A percentile compares a stretch with the other conserved stretches of the same genome.
Conservation (phyloP, 345 rosid species). For the Rhodamnia rubescens region DNA sequence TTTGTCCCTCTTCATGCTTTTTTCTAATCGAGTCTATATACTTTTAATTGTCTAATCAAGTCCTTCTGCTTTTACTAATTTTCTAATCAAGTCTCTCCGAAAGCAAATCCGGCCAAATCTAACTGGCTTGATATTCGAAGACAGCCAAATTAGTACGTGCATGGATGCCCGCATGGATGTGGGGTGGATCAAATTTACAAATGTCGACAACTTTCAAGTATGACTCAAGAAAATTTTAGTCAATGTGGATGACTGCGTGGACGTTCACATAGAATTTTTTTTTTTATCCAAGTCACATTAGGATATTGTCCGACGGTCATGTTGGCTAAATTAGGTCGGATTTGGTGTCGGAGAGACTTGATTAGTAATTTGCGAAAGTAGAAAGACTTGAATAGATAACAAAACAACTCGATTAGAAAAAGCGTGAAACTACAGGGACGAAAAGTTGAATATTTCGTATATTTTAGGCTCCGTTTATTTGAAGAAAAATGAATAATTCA, state of each 20-base stretch:
- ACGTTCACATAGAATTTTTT: background rate
- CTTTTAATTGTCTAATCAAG: background rate
- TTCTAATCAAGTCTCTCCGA: background rate
- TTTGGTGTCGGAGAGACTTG: background rate
- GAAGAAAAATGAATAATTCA: no score
- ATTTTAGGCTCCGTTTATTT: no score
- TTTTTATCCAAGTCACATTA: background rate
- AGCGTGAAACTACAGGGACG: background rate
- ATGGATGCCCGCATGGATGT: background rate
- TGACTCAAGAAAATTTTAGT: background rate
- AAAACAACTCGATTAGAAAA: background rate
- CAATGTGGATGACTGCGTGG: background rate
- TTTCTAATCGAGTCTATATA: accelerated
- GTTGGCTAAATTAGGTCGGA: background rate
- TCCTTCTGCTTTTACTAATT: background rate
- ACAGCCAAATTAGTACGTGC: background rate
- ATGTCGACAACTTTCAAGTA: accelerated
- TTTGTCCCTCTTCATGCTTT: background rate
- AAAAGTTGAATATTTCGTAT: background rate
- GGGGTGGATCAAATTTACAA: background rate
- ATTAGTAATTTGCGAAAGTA: background rate
- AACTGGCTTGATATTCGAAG: background rate
- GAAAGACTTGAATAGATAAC: background rate
- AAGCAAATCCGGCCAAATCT: background rate
- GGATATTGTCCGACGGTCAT: background rate